Conservation (phyloP, 2,329 filamentous ascomycete genomes). For the Furcasterigmium furcatum region DNA sequence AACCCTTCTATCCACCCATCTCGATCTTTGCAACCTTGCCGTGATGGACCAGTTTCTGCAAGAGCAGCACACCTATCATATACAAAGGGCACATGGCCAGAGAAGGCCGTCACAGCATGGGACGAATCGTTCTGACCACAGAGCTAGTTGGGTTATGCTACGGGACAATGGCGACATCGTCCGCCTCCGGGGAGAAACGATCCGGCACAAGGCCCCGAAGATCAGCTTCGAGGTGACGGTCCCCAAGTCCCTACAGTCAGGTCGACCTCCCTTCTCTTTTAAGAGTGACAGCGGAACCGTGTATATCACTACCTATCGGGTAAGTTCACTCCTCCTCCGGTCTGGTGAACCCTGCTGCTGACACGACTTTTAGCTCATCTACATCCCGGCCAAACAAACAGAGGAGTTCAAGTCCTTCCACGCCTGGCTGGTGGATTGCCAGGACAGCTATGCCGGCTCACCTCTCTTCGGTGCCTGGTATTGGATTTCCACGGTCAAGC, state of each 20-base stretch:
- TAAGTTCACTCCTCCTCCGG: slow-evolving; percentile 36
- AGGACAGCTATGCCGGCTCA: slow-evolving; percentile 81
- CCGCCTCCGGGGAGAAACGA: slow-evolving; percentile 78
- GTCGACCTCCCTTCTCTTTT: slow-evolving; percentile 60
- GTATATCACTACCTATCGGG: slow-evolving; percentile 82
- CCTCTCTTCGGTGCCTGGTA: slow-evolving; percentile 93
- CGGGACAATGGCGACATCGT: slow-evolving; percentile 71
- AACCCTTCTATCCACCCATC: too few relatives aligned
- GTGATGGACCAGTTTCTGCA: slow-evolving; percentile 40
- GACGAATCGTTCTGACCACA: slow-evolving; percentile 48
- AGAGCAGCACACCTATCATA: slow-evolving; percentile 39
- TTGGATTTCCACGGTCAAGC: slow-evolving; percentile 78
- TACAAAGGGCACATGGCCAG: slow-evolving; percentile 30
- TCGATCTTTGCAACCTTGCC: too few relatives aligned
- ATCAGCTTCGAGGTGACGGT: slow-evolving; percentile 74
- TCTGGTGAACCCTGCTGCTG: neutral
- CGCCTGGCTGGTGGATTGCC: slow-evolving; percentile 79
- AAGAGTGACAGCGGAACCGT: slow-evolving; percentile 73
- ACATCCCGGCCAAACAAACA: slow-evolving; percentile 72
- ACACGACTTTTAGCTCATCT: slow-evolving; percentile 64
- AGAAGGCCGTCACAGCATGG: slow-evolving; percentile 14
- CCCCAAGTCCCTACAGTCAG: slow-evolving; percentile 58
- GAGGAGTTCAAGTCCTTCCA: slow-evolving; percentile 81
- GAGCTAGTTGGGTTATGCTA: slow-evolving; percentile 85
- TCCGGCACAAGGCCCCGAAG: slow-evolving; percentile 76